Evolutionary conservation across 495 filamentous ascomycete genomes (phyloP).

Genomic region (Annulohypoxylon moriforme): DNA sequence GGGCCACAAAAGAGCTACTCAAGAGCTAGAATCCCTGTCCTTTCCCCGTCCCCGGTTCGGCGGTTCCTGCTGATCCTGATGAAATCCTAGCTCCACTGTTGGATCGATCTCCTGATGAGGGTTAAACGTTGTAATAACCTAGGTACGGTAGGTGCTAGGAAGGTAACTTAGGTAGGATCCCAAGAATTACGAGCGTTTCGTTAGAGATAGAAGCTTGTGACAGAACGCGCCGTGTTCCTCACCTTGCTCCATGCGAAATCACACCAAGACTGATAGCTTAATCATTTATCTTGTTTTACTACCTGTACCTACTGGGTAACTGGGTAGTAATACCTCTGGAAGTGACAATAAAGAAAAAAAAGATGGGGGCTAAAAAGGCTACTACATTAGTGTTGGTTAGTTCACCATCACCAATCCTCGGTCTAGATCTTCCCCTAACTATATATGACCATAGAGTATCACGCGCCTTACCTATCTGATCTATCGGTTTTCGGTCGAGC

Average conservation of each 20-base stretch:
- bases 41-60: slow-evolving; percentile 42
- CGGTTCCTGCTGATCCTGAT: slow-evolving; percentile 45
- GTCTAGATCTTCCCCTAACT: slow-evolving; percentile 30
- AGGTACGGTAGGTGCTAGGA: background rate
- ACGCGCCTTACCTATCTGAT: slow-evolving; percentile 7
- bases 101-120: slow-evolving; percentile 37
- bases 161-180: slow-evolving; percentile 2
- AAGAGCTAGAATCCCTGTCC: slow-evolving; percentile 13
- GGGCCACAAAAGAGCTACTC: background rate
- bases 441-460: background rate
- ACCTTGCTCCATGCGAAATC: background rate
- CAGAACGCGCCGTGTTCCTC: background rate
- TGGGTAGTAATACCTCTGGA: no score
- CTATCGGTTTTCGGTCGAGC: slow-evolving; percentile 9
- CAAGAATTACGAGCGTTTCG: background rate
- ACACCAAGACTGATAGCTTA: background rate
- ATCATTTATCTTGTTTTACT: background rate
- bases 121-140: slow-evolving; percentile 30
- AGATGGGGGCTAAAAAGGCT: background rate
- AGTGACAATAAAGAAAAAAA: background rate
- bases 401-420: slow-evolving; percentile 7
- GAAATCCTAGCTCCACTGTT: slow-evolving; percentile 34
- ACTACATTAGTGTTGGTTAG: background rate
- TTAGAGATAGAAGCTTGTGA: background rate
- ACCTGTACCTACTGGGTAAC: background rate